A percentile compares a stretch with the other conserved stretches of the same genome.
phyloP scores from a whole-genome alignment of 257 asterid genomes.

The Ilex asprella region DNA sequence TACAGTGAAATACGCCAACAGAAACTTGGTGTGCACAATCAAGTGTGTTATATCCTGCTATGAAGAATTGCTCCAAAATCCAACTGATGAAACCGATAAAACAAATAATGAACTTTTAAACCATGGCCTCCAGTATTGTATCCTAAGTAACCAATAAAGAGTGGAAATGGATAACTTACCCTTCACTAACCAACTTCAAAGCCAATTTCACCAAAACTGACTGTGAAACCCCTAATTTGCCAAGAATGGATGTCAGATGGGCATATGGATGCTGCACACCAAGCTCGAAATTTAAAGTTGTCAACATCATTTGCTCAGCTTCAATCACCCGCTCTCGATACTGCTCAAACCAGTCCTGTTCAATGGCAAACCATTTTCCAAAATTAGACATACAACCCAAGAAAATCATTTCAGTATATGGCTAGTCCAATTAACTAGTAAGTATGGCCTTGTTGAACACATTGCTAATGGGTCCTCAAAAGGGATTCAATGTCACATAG shows the following conservation, averaged over 20 bases:
- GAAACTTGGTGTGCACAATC: neutral
- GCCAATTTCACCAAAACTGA: constrained; percentile 79
- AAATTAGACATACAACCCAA: constrained; percentile 9
- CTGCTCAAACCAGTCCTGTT: constrained; percentile 93
- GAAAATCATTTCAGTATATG: neutral
- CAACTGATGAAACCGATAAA: neutral
- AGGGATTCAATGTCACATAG: too few species aligned
- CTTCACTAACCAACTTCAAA: constrained; percentile 78
- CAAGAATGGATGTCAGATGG: constrained; percentile 74
- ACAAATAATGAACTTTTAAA: neutral
- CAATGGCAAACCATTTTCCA: constrained; percentile 18
- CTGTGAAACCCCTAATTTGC: constrained; percentile 75
- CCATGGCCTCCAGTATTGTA: neutral
- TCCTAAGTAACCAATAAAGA: neutral
- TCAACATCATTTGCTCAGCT: constrained; percentile 84
- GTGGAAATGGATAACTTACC: constrained; percentile 52
- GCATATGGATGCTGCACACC: constrained; percentile 93
- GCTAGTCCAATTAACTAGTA: too few species aligned
- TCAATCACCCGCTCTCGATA: constrained; percentile 80
- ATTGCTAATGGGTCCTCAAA: too few species aligned
- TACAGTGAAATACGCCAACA: neutral
- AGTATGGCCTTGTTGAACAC: too few species aligned
- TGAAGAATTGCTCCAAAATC: neutral
- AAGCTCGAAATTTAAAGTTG: constrained; percentile 91
- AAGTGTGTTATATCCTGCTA: neutral